Conservation (phyloP, 345 rosid species). For the Salix viminalis region DNA sequence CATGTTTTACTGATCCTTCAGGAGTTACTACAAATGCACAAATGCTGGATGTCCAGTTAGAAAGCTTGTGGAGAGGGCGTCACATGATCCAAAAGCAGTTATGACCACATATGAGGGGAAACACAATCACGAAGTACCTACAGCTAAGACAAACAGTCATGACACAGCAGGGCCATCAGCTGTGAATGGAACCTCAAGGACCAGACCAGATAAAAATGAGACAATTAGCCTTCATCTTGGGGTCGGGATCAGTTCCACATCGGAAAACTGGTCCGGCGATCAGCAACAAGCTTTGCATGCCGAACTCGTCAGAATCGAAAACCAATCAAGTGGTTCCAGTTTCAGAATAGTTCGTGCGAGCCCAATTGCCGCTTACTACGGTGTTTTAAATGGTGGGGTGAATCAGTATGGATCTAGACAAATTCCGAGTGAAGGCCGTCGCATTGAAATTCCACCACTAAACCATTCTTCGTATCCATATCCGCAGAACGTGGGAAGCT, state of each 20-base stretch:
- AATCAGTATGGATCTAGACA: constrained; percentile 53
- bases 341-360: constrained; percentile 49
- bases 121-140: constrained; percentile 92
- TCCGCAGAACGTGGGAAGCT: constrained; percentile 69
- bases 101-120: constrained; percentile 98
- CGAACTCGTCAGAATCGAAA: constrained; percentile 37
- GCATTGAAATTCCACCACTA: constrained; percentile 43
- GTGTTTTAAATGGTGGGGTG: constrained; percentile 49
- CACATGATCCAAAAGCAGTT: constrained; percentile 96
- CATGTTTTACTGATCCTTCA: constrained; percentile 24
- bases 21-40: constrained; percentile 99
- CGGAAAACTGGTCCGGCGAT: constrained; percentile 43
- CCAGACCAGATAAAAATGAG: constrained; percentile 49
- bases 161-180: constrained; percentile 52
- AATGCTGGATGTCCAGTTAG: constrained; percentile 88
- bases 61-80: constrained; percentile 98
- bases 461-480: constrained; percentile 64
- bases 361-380: constrained; percentile 46
- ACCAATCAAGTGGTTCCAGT: constrained; percentile 39
- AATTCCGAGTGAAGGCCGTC: constrained; percentile 41
- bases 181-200: constrained; percentile 41
- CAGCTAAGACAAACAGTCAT: constrained; percentile 60
- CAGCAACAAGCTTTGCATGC: constrained; percentile 37
- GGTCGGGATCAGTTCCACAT: constrained; percentile 64
- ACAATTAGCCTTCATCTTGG: constrained; percentile 92